A percentile compares a stretch with the other conserved stretches of the same genome.
phyloP scores from a whole-genome alignment of 108 stramenopile species.

The Phaeodactylum tricornutum region DNA sequence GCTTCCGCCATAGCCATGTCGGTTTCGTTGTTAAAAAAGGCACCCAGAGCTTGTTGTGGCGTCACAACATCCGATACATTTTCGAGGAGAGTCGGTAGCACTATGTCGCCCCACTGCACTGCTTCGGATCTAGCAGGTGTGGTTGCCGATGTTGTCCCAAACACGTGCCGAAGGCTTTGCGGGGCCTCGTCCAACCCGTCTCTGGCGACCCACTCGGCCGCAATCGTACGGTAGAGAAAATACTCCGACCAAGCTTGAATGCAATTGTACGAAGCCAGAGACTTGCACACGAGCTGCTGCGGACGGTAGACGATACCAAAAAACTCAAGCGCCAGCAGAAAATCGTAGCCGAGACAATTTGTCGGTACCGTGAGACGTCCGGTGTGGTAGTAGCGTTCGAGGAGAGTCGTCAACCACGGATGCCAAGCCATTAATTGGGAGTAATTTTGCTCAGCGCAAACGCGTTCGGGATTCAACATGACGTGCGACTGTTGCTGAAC shows the following conservation, averaged over 20 bases:
- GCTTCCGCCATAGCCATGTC: not conserved
- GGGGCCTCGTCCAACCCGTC: too few species aligned
- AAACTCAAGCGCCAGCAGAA: constrained; percentile 35
- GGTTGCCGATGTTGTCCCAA: not conserved
- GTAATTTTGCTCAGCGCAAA: too few species aligned
- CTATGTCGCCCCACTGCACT: not conserved
- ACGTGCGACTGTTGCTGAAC: too few species aligned
- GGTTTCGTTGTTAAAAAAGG: not conserved
- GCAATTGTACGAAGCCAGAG: constrained; percentile 9
- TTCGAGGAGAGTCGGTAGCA: not conserved
- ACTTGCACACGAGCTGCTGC: constrained; percentile 23
- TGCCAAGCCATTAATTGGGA: constrained; percentile 18
- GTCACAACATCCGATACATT: not conserved
- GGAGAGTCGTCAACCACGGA: constrained; percentile 25
- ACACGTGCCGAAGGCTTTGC: too few species aligned
- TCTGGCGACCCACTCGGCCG: constrained; percentile 20
- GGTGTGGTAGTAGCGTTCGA: constrained; percentile 21
- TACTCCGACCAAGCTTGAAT: constrained; percentile 32
- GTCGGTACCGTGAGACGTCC: constrained; percentile 26
- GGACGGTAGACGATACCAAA: constrained; percentile 35
- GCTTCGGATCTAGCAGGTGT: not conserved
- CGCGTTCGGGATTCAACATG: too few species aligned
- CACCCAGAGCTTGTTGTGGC: not conserved
- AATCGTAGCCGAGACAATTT: constrained; percentile 26
- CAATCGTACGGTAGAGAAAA: constrained; percentile 19